Base-by-base conservation (phyloP, 257 asterid species). In the Jasminum sambac region DNA sequence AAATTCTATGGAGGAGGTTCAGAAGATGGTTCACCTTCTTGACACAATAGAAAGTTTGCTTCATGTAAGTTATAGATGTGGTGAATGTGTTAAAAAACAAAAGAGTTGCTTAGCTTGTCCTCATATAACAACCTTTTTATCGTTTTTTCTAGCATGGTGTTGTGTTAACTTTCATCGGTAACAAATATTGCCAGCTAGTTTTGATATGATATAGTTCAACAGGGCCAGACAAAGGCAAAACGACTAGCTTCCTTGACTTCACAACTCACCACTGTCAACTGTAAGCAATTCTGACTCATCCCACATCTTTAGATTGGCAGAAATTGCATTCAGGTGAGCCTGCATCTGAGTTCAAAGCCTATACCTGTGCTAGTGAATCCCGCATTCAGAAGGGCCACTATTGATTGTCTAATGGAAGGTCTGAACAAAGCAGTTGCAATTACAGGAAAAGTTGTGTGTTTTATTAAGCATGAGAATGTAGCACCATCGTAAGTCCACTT, bases 401-500 rank as follows among this genome's bases (percentile, higher is more conserved):
- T 89, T 67, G 96, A 89, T 83, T 63, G 71, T 70, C 82, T 94
- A 70, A 57, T 68, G 70, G 92, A 86, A 84, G 99, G 99, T 70
- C 86, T 86, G 37, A 94, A 94, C 82, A 91, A 88, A 87, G 90
- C 84, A 77, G 84, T 82, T 69, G 93, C 96, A 5, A 75, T 89
- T 59, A 80, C 87, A 17, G 99, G 95, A 66, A 89, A 82, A 76
- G 93, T 91, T 74, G 25, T 89, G 59, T 81, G 80, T 83, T 88
- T 81, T 71, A 81, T 90, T 66, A 83, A 83, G 80, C 91, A 87
- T 23, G 91, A 83, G 63, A 83, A 77, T 77, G 81, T 74, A 63
- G 84, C 93, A 8, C 97, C 99, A 57, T 79, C 82, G 99, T 94
- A 77, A 84, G 99, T 84, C 69, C 37, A 43, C 72, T 72, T 40